phyloP scores from a whole-genome alignment of 306 rosid genomes.

The Arachis stenosperma region DNA sequence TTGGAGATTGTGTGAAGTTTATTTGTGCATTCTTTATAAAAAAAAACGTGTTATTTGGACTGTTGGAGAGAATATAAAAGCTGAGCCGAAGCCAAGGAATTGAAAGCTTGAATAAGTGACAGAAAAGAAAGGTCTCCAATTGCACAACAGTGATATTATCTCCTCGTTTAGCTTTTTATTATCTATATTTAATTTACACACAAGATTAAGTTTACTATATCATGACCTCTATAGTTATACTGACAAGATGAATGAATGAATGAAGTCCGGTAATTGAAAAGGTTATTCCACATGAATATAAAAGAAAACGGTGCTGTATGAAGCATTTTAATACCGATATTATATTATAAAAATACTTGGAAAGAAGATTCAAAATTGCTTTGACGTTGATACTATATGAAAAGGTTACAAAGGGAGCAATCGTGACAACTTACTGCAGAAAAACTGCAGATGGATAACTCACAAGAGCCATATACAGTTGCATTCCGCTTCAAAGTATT shows the following conservation, averaged over 20 bases:
- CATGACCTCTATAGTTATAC: background rate
- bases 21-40: background rate
- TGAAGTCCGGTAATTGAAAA: too few relatives aligned
- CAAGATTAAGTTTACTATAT: too few relatives aligned
- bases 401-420: constrained; percentile 36
- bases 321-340: too few relatives aligned
- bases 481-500: constrained; percentile 45
- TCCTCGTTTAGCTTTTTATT: too few relatives aligned
- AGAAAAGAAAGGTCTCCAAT: too few relatives aligned
- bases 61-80: too few relatives aligned
- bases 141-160: too few relatives aligned
- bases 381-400: constrained; percentile 42
- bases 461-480: constrained; percentile 47
- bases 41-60: background rate
- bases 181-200: too few relatives aligned
- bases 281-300: too few relatives aligned
- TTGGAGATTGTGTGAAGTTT: background rate
- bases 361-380: constrained; percentile 35
- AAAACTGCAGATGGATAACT: constrained; percentile 42
- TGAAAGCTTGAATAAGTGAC: background rate
- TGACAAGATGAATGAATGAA: constrained; percentile 19
- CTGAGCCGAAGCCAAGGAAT: too few relatives aligned
- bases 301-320: too few relatives aligned
- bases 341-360: constrained; percentile 14
- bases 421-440: constrained; percentile 31